Base-by-base conservation (phyloP, 306 rosid species). In the Neltuma alba region DNA sequence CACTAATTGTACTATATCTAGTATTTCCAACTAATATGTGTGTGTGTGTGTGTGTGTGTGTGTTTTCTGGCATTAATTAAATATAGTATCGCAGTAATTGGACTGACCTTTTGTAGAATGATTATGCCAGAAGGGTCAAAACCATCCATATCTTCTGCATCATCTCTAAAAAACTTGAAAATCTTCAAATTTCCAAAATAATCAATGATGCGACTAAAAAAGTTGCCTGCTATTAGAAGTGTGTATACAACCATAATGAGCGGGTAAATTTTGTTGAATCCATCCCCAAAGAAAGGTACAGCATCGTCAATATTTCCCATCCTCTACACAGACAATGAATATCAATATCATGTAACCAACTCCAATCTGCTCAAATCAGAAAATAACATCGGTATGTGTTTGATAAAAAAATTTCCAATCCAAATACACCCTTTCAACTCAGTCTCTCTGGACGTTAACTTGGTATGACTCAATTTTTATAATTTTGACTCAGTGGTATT, bases 201-300 rank as follows among this genome's bases (percentile, higher is more conserved):
- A 42, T 82, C 25, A 41, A 92, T 86, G 48, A 91, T 48, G 69
- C 93, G 95, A 78, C 92, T 85, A 81, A 91, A 91, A 84, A 88
- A 84, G 81, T 92, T 92, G 80, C 91, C 63, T 6, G 95, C 97
- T 47, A 92, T 89, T 82, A 94, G 86, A 27, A 82, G 75, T 77
- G 98, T 92, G 88, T 94, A 94, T 77, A 94, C 72, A 88, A 94
- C 97, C 98, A 94, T 94, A 70, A 94, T 91, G 66, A 94, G 88
- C 10, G 98, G 98, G 83, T 92, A 94, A 80, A 94, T 92, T 85
- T 87, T 89, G 88, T 94, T 94, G 76, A 94, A 94, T 78, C 89
- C 90, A 18, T 85, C 83, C 62, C 98, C 98, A 68, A 94, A 94
- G 80, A 94, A 91, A 4, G 98, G 98, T 80, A 94, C 98, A 30